Conservation (phyloP, 2,329 filamentous ascomycete genomes). For the Aspergillus pseudonomiae region DNA sequence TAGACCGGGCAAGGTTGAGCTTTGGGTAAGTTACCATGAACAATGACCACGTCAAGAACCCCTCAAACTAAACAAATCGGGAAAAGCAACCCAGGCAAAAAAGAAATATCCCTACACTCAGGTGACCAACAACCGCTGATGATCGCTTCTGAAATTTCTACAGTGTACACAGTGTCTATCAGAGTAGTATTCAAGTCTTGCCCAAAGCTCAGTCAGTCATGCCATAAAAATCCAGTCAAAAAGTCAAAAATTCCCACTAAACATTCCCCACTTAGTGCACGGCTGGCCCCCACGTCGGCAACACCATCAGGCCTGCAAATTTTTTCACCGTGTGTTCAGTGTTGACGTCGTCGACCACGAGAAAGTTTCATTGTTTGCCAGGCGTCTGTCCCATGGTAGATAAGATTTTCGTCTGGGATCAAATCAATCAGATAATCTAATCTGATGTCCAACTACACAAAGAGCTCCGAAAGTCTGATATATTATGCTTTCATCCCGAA, state of each 20-base stretch:
- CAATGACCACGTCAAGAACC: background rate
- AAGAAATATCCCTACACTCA: background rate
- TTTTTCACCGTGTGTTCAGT: background rate
- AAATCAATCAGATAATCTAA: slow-evolving; percentile 8
- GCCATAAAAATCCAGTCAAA: background rate
- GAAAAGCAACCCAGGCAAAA: background rate
- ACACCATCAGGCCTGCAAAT: background rate
- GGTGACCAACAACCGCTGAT: background rate
- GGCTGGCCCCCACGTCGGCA: background rate
- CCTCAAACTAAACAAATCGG: background rate
- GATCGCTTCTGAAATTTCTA: background rate
- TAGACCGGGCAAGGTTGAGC: background rate
- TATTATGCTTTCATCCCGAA: background rate
- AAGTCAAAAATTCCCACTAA: background rate
- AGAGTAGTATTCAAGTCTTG: background rate
- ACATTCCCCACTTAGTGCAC: background rate
- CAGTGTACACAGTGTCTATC: too few relatives aligned
- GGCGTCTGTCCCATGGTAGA: background rate
- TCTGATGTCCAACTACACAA: background rate
- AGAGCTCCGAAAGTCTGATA: background rate
- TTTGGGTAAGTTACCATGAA: background rate
- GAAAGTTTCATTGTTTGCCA: background rate
- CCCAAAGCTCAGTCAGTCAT: background rate
- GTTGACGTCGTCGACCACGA: background rate
- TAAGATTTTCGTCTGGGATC: background rate